A percentile compares a stretch with the other conserved stretches of the same genome.
Conservation (phyloP, 441 rosid genomes). For the Dalechampia spathulata region DNA sequence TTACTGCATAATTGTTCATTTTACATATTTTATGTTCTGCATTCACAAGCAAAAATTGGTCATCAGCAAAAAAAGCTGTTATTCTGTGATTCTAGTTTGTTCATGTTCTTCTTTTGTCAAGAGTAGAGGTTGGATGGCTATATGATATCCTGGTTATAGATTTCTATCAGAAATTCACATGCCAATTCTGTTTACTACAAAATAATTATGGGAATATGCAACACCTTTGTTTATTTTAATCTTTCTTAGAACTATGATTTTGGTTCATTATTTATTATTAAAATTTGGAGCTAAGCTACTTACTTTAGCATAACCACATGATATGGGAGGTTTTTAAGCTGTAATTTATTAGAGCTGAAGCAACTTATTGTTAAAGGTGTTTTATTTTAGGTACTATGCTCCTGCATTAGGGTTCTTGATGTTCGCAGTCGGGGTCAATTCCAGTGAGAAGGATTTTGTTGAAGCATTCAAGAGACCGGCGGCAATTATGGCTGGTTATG, state of each 20-base stretch:
- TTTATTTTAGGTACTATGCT: slow-evolving; percentile 64
- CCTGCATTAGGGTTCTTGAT: slow-evolving; percentile 89
- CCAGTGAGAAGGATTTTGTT: slow-evolving; percentile 69
- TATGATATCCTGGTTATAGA: not conserved
- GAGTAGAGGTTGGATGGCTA: not conserved
- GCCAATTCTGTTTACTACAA: not conserved
- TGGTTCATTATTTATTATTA: not conserved
- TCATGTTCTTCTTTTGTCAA: not conserved
- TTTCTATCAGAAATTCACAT: not conserved
- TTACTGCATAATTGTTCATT: not conserved
- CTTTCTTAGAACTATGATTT: not conserved
- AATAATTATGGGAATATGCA: not conserved
- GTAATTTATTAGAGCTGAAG: not conserved
- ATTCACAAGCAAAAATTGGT: not conserved
- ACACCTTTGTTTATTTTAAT: not conserved
- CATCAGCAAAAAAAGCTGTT: not conserved
- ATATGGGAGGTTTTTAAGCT: not conserved
- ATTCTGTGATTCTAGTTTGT: not conserved
- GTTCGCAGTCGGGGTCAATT: slow-evolving; percentile 93
- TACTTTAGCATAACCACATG: not conserved
- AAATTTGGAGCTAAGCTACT: not conserved
- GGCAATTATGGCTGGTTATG: slow-evolving; percentile 62
- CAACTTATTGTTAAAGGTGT: not conserved
- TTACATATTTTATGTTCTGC: not conserved
- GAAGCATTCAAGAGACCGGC: slow-evolving; percentile 75